These are phyloP conservation scores for Silene coronaria DNA, from an alignment of 179 eudicot genomes.

Conservation along the genomic window DNA sequence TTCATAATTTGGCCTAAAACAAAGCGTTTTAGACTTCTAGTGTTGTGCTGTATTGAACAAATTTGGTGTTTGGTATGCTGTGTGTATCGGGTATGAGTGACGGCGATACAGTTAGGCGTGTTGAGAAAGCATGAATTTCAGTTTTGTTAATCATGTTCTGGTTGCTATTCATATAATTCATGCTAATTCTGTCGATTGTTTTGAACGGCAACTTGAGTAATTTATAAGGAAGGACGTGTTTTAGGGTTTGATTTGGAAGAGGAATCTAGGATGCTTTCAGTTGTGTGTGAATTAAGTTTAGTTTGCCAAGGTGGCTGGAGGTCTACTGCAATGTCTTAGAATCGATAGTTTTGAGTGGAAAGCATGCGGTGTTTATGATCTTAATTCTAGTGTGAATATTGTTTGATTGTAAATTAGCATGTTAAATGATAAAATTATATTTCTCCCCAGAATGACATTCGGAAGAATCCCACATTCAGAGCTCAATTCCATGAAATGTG, in stretches of 20 bases:
- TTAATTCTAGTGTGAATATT: background rate
- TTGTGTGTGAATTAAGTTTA: constrained; percentile 4
- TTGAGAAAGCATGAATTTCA: background rate
- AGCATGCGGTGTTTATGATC: background rate
- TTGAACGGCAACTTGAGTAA: background rate
- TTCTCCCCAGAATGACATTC: constrained; percentile 82
- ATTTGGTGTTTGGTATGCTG: background rate
- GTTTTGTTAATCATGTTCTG: background rate
- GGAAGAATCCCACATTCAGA: constrained; percentile 91
- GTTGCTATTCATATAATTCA: background rate
- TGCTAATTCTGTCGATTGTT: background rate
- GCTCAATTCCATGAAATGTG: constrained; percentile 99
- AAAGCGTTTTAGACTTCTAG: background rate
- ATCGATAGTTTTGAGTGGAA: background rate
- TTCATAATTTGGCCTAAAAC: background rate
- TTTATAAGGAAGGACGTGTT: background rate
- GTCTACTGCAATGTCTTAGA: constrained; percentile 1
- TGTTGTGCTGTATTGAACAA: background rate
- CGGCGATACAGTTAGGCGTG: background rate
- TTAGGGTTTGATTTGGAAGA: background rate
- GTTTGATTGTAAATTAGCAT: background rate
- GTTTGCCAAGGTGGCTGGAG: constrained; percentile 2
- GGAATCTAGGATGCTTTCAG: background rate
- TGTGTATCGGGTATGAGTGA: background rate
- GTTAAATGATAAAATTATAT: background rate